Evolutionary conservation across 2,329 filamentous ascomycete genomes (phyloP).

Genomic region (Penicillium sp.): DNA sequence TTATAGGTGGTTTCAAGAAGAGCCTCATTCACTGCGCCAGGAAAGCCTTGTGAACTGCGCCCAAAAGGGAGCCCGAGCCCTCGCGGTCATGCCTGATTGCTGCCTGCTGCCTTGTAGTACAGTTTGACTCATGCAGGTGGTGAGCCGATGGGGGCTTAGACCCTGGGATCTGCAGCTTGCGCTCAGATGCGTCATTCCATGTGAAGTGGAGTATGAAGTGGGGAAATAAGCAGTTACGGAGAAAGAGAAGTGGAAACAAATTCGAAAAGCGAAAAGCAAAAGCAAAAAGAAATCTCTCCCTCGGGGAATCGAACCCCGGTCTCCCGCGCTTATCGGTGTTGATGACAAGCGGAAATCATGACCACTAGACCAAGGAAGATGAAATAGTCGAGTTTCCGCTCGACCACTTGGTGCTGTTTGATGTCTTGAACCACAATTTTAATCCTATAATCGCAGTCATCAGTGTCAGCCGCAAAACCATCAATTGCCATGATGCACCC

Average conservation of each 20-base stretch:
- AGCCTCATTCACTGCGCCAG: background rate
- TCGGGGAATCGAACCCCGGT: slow-evolving; percentile 39
- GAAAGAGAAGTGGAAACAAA: background rate
- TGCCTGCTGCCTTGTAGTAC: background rate
- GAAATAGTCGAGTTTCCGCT: slow-evolving; percentile 19
- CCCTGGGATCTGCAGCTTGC: background rate
- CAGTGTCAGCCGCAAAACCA: background rate
- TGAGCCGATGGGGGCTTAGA: background rate
- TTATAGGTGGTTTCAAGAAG: background rate
- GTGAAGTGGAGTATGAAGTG: background rate
- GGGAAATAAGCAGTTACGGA: background rate
- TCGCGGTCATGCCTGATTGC: no score
- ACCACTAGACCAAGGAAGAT: slow-evolving; percentile 33
- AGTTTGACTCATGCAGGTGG: background rate
- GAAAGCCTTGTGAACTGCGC: background rate
- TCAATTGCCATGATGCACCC: background rate
- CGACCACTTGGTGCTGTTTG: slow-evolving; percentile 25
- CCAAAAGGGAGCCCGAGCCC: background rate
- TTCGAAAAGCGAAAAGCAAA: background rate
- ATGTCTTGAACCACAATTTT: background rate
- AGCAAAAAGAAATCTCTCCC: slow-evolving; percentile 26
- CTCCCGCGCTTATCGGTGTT: slow-evolving; percentile 32
- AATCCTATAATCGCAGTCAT: background rate
- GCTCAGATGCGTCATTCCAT: background rate
- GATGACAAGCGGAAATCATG: slow-evolving; percentile 33